These are phyloP conservation scores for Gossypium aridum DNA, from an alignment of 441 rosid genomes.

Conservation along the genomic window DNA sequence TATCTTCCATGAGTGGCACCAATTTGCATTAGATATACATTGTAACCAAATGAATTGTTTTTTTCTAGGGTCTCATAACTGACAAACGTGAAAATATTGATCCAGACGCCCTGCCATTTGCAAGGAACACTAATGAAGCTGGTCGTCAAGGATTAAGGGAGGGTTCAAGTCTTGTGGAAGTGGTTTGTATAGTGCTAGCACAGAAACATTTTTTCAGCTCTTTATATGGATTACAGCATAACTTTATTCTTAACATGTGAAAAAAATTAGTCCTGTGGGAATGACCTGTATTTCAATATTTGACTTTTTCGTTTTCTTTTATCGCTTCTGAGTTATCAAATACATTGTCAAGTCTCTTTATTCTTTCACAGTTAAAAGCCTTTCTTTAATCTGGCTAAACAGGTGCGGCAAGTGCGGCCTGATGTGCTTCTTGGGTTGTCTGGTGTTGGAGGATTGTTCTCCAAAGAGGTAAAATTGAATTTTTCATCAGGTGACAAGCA, in stretches of 20 bases:
- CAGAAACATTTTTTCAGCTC: not conserved
- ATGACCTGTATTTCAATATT: not conserved
- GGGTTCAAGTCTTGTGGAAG: conserved; percentile 91
- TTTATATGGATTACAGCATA: conserved; percentile 11
- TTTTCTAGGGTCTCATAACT: conserved; percentile 79
- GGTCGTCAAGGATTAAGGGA: conserved; percentile 87
- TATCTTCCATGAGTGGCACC: not conserved
- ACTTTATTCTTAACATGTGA: not conserved
- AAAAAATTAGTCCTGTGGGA: not conserved
- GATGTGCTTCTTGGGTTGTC: conserved; percentile 99
- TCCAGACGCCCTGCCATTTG: conserved; percentile 84
- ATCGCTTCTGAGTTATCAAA: not conserved
- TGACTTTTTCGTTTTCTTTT: not conserved
- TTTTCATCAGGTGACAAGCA: not conserved
- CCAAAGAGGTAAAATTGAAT: conserved; percentile 69
- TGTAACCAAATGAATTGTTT: conserved; percentile 14
- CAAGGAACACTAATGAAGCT: conserved; percentile 71
- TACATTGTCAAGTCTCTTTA: not conserved
- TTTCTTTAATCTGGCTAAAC: conserved; percentile 20
- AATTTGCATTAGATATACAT: not conserved
- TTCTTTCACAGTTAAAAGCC: not conserved
- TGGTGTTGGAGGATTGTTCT: conserved; percentile 97
- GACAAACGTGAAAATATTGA: conserved; percentile 77
- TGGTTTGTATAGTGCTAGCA: conserved; percentile 53
- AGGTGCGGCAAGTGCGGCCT: conserved; percentile 94